These are phyloP conservation scores for Ceratocystiopsis brevicomis DNA, from an alignment of 2,329 filamentous ascomycete species.

Conservation along the genomic window DNA sequence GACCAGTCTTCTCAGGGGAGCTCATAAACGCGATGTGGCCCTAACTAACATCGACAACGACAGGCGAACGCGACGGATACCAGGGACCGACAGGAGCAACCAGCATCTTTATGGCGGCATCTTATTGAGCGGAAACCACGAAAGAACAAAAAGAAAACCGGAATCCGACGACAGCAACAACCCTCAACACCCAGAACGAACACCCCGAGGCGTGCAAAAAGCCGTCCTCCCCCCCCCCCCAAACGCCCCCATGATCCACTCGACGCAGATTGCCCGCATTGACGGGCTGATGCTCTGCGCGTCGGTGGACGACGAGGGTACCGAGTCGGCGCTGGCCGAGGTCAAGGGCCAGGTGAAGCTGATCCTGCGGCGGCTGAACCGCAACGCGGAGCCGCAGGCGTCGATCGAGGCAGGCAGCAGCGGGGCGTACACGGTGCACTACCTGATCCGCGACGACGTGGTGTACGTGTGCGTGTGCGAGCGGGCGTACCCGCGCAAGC, in stretches of 20 bases:
- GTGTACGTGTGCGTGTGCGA: conserved; percentile 92
- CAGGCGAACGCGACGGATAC: too few relatives aligned
- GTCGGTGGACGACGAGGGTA: conserved; percentile 74
- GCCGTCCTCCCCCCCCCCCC: too few relatives aligned
- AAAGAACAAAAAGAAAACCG: too few relatives aligned
- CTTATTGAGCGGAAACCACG: too few relatives aligned
- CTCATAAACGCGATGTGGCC: too few relatives aligned
- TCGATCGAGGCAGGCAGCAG: conserved; percentile 52
- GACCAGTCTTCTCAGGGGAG: too few relatives aligned
- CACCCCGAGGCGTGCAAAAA: too few relatives aligned
- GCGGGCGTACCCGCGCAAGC: conserved; percentile 84
- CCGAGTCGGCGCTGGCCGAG: conserved; percentile 60
- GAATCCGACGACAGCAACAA: too few relatives aligned
- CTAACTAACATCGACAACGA: too few relatives aligned
- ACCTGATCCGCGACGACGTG: conserved; percentile 62
- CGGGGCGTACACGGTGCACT: conserved; percentile 61
- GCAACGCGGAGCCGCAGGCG: conserved; percentile 77
- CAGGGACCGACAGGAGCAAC: too few relatives aligned
- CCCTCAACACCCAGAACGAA: too few relatives aligned
- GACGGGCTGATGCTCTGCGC: conserved; percentile 92
- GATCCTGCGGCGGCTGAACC: conserved; percentile 70
- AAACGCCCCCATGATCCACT: conserved; percentile 50
- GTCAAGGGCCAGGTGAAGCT: conserved; percentile 84
- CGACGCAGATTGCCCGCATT: conserved; percentile 83
- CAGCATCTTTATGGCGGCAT: too few relatives aligned